A percentile compares a stretch with the other conserved stretches of the same genome.
Evolutionary conservation across 495 filamentous ascomycete genomes (phyloP).

Genomic region (Thermochaetoides thermophila): DNA sequence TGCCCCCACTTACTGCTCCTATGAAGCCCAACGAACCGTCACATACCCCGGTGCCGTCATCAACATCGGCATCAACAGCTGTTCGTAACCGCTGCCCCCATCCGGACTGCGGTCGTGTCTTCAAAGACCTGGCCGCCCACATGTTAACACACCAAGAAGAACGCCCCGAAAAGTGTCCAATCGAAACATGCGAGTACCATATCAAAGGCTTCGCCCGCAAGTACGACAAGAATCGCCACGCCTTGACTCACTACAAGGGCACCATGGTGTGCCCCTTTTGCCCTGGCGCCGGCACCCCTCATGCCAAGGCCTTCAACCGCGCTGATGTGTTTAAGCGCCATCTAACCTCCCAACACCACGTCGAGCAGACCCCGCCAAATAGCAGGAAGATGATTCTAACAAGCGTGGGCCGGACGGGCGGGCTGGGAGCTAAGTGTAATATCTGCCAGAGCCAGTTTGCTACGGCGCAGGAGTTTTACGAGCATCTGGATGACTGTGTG

Average conservation of each 20-base stretch:
- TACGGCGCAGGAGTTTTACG: constrained; percentile 94
- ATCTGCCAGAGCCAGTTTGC: constrained; percentile 82
- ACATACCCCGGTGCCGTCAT: constrained; percentile 14
- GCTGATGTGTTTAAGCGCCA: constrained; percentile 99
- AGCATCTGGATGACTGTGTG: constrained; percentile 96
- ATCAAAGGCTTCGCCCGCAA: constrained; percentile 91
- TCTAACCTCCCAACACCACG: constrained; percentile 80
- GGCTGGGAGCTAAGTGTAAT: constrained; percentile 81
- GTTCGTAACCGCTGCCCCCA: constrained; percentile 55
- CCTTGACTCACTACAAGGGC: constrained; percentile 95
- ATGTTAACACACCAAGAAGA: constrained; percentile 93
- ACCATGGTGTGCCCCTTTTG: constrained; percentile 99
- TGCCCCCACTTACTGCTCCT: constrained; percentile 22
- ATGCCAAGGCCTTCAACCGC: constrained; percentile 96
- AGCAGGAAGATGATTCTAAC: constrained; percentile 50
- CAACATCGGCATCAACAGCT: constrained; percentile 13
- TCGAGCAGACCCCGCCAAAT: constrained; percentile 93
- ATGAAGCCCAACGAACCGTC: constrained; percentile 45
- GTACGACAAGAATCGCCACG: constrained; percentile 98
- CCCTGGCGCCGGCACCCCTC: constrained; percentile 76
- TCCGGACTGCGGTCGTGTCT: constrained; percentile 75
- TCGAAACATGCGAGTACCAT: constrained; percentile 87
- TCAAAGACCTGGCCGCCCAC: constrained; percentile 90
- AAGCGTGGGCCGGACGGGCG: constrained; percentile 17
- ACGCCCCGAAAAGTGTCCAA: constrained; percentile 92